Conservation (phyloP, 129 eudicot species). For the Solidago caesia region DNA sequence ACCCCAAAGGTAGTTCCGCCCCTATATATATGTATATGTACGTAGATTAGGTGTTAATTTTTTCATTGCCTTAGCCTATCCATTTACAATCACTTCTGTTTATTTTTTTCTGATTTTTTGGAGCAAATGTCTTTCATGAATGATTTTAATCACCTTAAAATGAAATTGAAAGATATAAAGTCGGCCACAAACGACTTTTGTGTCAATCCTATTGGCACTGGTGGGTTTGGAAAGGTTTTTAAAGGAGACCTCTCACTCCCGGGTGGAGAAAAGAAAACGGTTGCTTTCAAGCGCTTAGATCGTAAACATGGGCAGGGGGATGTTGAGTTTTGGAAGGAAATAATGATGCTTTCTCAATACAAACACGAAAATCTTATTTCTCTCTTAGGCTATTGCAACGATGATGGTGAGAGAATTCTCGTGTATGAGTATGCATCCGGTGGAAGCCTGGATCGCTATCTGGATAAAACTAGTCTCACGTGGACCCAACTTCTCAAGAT, state of each 20-base stretch:
- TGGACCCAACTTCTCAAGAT: too few species aligned
- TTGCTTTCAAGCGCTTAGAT: slow-evolving; percentile 8
- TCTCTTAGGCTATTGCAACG: too few species aligned
- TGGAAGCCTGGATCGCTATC: too few species aligned
- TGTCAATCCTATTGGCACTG: background rate
- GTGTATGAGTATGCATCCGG: too few species aligned
- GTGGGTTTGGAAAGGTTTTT: slow-evolving; percentile 5
- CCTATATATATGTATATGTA: too few species aligned
- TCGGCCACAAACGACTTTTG: slow-evolving; percentile 7
- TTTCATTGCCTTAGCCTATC: too few species aligned
- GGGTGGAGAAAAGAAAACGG: background rate
- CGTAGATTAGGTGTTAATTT: too few species aligned
- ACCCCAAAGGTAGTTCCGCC: too few species aligned
- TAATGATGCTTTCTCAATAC: slow-evolving; percentile 8
- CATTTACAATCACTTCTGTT: background rate
- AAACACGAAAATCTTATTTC: background rate
- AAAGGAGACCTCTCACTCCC: slow-evolving; percentile 13
- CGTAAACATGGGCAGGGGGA: background rate
- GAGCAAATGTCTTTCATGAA: background rate
- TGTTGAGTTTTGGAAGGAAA: slow-evolving; percentile 3
- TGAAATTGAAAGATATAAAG: background rate
- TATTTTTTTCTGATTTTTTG: background rate
- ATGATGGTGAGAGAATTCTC: too few species aligned
- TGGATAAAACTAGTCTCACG: too few species aligned
- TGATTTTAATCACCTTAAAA: background rate